phyloP scores from a whole-genome alignment of 768 basidiomycete genomes.

The Tulasnella sp. region DNA sequence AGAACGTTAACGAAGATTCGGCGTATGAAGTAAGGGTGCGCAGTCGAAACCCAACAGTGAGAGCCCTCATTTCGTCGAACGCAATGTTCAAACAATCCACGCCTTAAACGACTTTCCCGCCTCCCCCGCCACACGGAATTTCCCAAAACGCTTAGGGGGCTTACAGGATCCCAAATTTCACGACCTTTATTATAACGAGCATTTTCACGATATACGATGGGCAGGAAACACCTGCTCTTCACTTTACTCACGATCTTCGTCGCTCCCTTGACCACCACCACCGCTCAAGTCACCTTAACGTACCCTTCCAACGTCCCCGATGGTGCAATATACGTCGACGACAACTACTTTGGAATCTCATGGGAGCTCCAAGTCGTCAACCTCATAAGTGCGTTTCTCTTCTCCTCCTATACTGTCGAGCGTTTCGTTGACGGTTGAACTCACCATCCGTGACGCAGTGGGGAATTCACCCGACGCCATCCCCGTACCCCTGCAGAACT shows the following conservation, averaged over 20 bases:
- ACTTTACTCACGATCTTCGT: background rate
- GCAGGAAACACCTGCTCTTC: background rate
- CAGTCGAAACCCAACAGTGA: background rate
- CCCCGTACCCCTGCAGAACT: conserved; percentile 12
- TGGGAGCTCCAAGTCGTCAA: conserved; percentile 14
- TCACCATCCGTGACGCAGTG: background rate
- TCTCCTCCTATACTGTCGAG: too few species aligned
- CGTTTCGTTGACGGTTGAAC: too few species aligned
- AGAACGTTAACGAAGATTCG: too few species aligned
- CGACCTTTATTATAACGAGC: too few species aligned
- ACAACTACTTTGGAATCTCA: conserved; percentile 14
- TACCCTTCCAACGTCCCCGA: conserved; percentile 9
- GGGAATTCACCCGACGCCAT: conserved; percentile 11
- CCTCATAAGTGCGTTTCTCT: conserved; percentile 12
- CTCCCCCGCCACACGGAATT: background rate
- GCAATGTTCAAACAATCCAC: background rate
- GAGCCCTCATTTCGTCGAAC: too few species aligned
- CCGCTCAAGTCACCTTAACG: conserved; percentile 4
- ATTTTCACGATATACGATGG: too few species aligned
- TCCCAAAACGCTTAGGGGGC: background rate
- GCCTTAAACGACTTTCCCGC: background rate
- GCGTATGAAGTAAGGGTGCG: too few species aligned
- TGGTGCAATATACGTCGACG: conserved; percentile 10
- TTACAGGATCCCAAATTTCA: background rate
- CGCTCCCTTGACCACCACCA: background rate